Evolutionary conservation across 768 basidiomycete species (phyloP).

Genomic region (Termitomyces sp.): DNA sequence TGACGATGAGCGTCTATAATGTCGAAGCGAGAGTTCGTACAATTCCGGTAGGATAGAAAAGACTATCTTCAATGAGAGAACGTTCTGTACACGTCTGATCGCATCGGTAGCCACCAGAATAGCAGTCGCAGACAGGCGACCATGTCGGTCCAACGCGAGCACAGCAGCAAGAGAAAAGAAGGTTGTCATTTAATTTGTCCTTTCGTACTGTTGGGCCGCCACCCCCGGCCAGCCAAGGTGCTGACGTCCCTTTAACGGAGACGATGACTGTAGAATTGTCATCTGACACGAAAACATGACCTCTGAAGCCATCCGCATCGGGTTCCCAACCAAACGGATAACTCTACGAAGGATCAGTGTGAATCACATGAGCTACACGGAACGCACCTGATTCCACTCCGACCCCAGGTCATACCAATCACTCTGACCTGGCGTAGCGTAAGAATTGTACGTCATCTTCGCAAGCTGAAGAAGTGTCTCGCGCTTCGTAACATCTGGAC

Average conservation of each 20-base stretch:
- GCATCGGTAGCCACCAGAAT: constrained; percentile 68
- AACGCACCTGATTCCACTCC: constrained; percentile 55
- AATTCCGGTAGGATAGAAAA: constrained; percentile 84
- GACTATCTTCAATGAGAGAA: constrained; percentile 70
- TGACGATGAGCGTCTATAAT: not conserved
- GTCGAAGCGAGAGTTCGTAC: constrained; percentile 38
- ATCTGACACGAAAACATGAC: constrained; percentile 81
- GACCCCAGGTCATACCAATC: constrained; percentile 70
- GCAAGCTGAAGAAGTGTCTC: constrained; percentile 72
- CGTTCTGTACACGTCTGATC: constrained; percentile 76
- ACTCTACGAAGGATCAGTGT: constrained; percentile 28
- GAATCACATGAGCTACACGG: not conserved
- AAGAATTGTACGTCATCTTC: constrained; percentile 89
- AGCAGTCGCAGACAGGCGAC: constrained; percentile 89
- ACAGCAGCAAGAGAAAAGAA: constrained; percentile 96
- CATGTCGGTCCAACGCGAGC: constrained; percentile 93
- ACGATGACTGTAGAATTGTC: constrained; percentile 86
- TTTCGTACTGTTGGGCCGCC: constrained; percentile 81
- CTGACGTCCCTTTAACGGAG: constrained; percentile 91
- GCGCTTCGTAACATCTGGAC: constrained; percentile 69
- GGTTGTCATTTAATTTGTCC: constrained; percentile 93
- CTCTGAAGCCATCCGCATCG: constrained; percentile 84
- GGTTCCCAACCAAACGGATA: constrained; percentile 88
- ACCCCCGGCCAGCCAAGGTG: constrained; percentile 56
- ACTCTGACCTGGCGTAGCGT: constrained; percentile 41